phyloP scores from a whole-genome alignment of 257 asterid species.

The Solanum okadae region DNA sequence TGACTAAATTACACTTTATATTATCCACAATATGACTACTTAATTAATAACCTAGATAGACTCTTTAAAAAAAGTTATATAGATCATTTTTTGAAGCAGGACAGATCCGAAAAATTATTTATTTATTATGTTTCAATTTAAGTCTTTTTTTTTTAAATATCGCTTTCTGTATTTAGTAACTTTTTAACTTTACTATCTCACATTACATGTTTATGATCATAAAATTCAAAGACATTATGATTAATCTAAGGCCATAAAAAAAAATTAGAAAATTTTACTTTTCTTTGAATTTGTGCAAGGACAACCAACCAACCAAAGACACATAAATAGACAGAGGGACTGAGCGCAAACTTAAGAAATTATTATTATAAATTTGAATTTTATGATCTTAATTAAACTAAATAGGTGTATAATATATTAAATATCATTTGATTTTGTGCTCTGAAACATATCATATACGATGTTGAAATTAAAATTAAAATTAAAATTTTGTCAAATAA shows the following conservation, averaged over 20 bases:
- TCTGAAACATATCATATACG: neutral
- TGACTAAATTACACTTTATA: neutral
- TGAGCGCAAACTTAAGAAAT: no score
- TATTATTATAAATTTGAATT: no score
- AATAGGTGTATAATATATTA: no score
- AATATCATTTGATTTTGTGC: no score
- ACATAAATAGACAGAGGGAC: neutral
- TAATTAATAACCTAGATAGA: neutral
- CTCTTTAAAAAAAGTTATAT: neutral
- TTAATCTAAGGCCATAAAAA: neutral
- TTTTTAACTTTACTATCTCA: neutral
- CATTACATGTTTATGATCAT: neutral
- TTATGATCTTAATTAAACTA: neutral
- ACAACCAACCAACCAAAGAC: neutral
- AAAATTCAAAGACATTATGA: neutral
- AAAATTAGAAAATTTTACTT: neutral
- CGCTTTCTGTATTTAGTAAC: neutral
- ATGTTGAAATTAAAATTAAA: neutral
- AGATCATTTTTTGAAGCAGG: neutral
- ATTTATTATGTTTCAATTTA: neutral
- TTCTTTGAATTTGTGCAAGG: neutral
- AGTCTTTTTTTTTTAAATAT: neutral
- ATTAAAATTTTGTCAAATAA: neutral
- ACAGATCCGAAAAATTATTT: neutral
- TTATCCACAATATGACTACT: neutral